phyloP scores from a whole-genome alignment of 306 rosid species.

The Echinosophora koreensis region DNA sequence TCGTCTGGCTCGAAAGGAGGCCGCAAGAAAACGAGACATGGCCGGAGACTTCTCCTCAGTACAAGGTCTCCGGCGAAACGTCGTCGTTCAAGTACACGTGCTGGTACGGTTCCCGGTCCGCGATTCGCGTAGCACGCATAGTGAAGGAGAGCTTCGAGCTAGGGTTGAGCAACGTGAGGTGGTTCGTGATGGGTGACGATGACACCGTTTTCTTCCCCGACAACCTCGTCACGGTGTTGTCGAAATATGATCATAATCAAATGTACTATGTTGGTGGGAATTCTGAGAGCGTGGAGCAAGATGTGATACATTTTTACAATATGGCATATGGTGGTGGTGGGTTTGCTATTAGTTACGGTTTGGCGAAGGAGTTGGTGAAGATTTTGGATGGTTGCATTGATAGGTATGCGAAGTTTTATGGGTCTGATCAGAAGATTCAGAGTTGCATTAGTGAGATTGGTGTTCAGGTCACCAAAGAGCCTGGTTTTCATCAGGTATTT shows the following conservation, averaged over 20 bases:
- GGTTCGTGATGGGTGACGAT: constrained; percentile 94
- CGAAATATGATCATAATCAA: constrained; percentile 76
- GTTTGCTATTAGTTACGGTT: constrained; percentile 71
- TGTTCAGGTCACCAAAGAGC: constrained; percentile 71
- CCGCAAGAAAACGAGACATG: constrained; percentile 50
- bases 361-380: constrained; percentile 65
- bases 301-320: constrained; percentile 57
- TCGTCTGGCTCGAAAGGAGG: constrained; percentile 67
- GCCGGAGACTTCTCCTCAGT: constrained; percentile 55
- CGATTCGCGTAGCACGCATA: constrained; percentile 71
- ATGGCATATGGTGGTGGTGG: constrained; percentile 89
- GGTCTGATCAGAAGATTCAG: constrained; percentile 79
- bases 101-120: constrained; percentile 70
- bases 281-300: constrained; percentile 83
- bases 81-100: constrained; percentile 67
- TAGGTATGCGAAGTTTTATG: constrained; percentile 61
- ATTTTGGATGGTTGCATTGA: constrained; percentile 79
- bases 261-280: constrained; percentile 84
- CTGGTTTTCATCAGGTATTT: constrained; percentile 80
- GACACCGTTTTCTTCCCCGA: constrained; percentile 78
- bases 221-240: constrained; percentile 65
- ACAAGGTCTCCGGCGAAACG: constrained; percentile 60
- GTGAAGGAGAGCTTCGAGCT: constrained; percentile 81
- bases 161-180: constrained; percentile 61
- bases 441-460: constrained; percentile 79